Percentiles rank a stretch among this genome's conserved stretches.
These are phyloP conservation scores for Durusdinium trenchii DNA, from an alignment of 73 alveolate species.

Conservation along the genomic window DNA sequence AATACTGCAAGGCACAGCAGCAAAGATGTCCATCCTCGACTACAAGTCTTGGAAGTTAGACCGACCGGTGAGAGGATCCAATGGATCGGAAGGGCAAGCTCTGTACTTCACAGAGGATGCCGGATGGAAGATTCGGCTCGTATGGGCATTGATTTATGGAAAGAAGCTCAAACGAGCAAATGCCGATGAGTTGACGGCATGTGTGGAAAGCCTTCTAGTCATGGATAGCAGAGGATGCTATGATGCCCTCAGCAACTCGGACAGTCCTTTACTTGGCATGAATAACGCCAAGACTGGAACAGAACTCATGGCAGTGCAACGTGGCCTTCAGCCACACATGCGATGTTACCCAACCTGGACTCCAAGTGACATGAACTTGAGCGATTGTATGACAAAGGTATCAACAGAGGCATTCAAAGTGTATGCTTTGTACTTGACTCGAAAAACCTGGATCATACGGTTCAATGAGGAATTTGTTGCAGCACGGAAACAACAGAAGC, in stretches of 20 bases:
- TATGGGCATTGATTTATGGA: slow-evolving; percentile 5
- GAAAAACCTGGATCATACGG: neutral
- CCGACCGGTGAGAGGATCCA: neutral
- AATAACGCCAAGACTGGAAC: neutral
- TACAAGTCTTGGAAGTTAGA: neutral
- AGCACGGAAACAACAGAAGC: slow-evolving; percentile 21
- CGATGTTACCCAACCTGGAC: slow-evolving; percentile 28
- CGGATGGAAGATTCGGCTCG: neutral
- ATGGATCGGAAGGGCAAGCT: neutral
- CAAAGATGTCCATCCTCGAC: slow-evolving; percentile 26
- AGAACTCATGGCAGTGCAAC: neutral
- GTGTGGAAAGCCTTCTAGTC: neutral
- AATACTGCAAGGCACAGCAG: neutral
- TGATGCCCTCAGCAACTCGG: neutral
- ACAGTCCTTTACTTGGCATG: neutral
- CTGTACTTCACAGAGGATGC: neutral
- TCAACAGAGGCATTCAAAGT: neutral
- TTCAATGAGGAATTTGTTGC: slow-evolving; percentile 14
- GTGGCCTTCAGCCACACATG: neutral
- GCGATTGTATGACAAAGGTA: neutral
- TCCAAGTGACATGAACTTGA: neutral
- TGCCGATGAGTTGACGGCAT: neutral
- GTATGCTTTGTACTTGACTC: neutral
- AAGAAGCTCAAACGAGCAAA: neutral
- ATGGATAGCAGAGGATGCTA: neutral